phyloP scores from a whole-genome alignment of 176 grass and related monocot genomes.

The Elymus sibiricus region DNA sequence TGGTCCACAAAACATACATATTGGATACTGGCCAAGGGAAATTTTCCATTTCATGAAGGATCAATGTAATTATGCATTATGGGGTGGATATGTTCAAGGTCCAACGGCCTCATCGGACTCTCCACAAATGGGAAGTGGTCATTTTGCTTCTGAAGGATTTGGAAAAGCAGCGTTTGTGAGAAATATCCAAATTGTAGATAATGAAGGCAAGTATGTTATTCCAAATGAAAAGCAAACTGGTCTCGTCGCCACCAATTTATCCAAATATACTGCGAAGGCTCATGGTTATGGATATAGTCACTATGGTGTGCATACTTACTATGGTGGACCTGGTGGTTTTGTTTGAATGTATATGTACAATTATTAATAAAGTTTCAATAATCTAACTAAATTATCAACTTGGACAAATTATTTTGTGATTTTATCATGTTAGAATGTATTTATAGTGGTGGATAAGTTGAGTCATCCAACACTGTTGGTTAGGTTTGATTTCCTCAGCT shows the following conservation, averaged over 20 bases:
- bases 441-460: neutral
- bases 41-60: neutral
- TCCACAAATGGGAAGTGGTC: conserved; percentile 28
- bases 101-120: neutral
- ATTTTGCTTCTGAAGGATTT: conserved; percentile 20
- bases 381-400: neutral
- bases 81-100: neutral
- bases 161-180: conserved; percentile 10
- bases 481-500: too few species aligned
- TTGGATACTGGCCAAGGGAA: conserved; percentile 28
- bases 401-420: neutral
- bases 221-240: neutral
- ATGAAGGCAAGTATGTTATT: neutral
- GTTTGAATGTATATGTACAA: neutral
- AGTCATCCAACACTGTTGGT: neutral
- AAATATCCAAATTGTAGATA: neutral
- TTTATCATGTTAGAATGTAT: neutral
- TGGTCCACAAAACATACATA: neutral
- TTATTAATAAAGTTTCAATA: neutral
- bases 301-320: neutral
- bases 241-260: neutral
- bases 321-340: conserved; percentile 11
- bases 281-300: neutral
- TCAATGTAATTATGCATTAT: neutral
- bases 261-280: neutral